Evolutionary conservation across 176 grass and related monocot species (phyloP).

Genomic region (Chloris gayana): DNA sequence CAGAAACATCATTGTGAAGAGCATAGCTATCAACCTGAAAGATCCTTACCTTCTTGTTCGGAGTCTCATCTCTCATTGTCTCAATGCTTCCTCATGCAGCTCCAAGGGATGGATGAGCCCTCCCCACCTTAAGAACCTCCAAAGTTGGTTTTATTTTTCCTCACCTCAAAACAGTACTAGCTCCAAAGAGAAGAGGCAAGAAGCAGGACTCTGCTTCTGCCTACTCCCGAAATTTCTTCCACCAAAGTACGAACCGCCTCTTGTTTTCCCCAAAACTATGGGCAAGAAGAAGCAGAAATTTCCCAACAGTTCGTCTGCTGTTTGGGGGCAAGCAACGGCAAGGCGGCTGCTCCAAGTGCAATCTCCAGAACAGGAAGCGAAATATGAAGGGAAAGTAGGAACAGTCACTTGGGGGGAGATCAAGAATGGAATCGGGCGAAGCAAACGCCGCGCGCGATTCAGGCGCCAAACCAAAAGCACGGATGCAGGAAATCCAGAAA

Average conservation of each 20-base stretch:
- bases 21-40: constrained; percentile 22
- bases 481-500: constrained; percentile 4
- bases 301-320: neutral
- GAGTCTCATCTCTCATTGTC: constrained; percentile 91
- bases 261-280: constrained; percentile 7
- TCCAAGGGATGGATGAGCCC: constrained; percentile 17
- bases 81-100: constrained; percentile 72
- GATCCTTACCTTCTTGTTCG: constrained; percentile 65
- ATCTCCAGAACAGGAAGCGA: neutral
- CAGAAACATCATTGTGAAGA: constrained; percentile 15
- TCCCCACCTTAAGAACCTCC: constrained; percentile 29
- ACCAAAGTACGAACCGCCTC: neutral
- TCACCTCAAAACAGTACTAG: constrained; percentile 10
- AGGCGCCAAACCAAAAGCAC: neutral
- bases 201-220: constrained; percentile 37
- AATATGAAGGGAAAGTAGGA: neutral
- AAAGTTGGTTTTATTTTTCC: neutral
- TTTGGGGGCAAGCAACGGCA: neutral
- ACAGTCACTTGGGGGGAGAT: neutral
- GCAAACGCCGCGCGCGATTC: constrained; percentile 4
- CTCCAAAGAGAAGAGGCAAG: neutral
- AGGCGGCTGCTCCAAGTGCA: constrained; percentile 22
- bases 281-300: constrained; percentile 12
- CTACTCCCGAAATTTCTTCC: neutral
- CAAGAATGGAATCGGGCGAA: neutral